Base-by-base conservation (phyloP, 2,329 filamentous ascomycete genomes). In the Colletotrichum eleusines region DNA sequence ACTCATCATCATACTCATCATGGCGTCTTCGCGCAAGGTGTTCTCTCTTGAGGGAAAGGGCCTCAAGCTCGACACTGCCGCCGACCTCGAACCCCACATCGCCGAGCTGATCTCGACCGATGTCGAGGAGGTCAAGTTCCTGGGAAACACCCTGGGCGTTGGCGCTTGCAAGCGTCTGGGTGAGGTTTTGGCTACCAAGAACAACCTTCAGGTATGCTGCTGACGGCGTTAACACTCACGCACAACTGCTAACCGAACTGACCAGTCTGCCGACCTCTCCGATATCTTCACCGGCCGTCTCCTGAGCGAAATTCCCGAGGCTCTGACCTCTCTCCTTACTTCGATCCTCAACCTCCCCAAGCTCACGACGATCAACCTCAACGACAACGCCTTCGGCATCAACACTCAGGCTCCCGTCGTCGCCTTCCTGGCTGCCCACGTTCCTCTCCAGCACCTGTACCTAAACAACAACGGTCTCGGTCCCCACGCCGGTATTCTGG, bases 381-480 rank as follows among this genome's bases (percentile, higher is more conserved):
- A 95, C 83, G 96, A 99, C 83, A 99, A 99, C 82, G 96, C 96
- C 55, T 99, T 99, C 78, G 96, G 96, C 67, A 90, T 98, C 72
- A 98, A 97, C 83, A 97, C 94, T 20, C 93, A 97, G 81, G 94
- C 94, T 44, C 96, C 95, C 12, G 89, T 99, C 59, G 93, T 97
- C 75, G 93, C 93, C 71, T 99, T 99, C 84, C 90, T 99, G 73
- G 91, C 93, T 66, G 88, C 91, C 69, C 95, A 98, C 83, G 90
- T 93, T 3, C 95, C 96, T 3, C 90, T 99, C 51, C 94, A 95
- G 81, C 95, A 98, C 81, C 89, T 99, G 35, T 94, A 97, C 82
- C 90, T 99, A 69, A 98, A 98, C 87, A 99, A 99, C 87, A 99
- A 99, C 81, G 96, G 96, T 35, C 89, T 99, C 46, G 96, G 96